Base-by-base conservation (phyloP, 1,139 yeast species). In the Kurtzmaniella natalensis region DNA sequence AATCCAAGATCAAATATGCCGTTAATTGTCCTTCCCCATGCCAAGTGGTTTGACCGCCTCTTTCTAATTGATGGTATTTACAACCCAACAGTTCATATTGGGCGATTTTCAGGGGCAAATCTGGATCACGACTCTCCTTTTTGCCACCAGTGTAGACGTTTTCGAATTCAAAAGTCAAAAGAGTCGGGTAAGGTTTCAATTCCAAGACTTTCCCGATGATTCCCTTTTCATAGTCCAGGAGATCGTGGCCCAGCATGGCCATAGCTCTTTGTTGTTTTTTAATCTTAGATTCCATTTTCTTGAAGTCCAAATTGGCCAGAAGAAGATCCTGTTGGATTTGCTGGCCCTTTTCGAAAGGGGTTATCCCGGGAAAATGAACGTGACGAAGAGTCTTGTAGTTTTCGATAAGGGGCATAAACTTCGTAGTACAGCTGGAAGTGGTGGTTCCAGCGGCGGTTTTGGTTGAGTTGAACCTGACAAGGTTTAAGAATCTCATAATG, bases 1-100 rank as follows among this genome's bases (percentile, higher is more conserved):
- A 64, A 53, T 92, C 96, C 29, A 94, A 41, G 3, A 94, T 71
- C 13, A 94, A 80, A 51, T 89, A 94, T 3, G 87, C 79, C 3
- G 89, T 96, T 30, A 88, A 57, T 57, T 94, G 99, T 0, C 98
- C 98, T 2, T 89, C 81, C 0, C 97, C 97, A 60, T 94, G 99
- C 71, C 87, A 94, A 0, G 98, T 92, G 1, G 92, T 78, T 53
- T 92, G 95, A 0, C 99, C 99, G n/a, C 99, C 99, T 40, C 99
- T 68, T 40, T 78, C 80, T 0, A 94, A 73, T 48, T 86, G 94
- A 18, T 80, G 73, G 50, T 78, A 85, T 23, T 51, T 45, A 38
- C 71, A 60, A 8, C 71, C 72, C 31, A 61, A 24, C 11, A 38
- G 38, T 33, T 72, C 69, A 18, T 75, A 74, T 6, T 63, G 65